Evolutionary conservation across 164 flowering plant species (phyloP).

Genomic region (Chloranthus sessilifolius): DNA sequence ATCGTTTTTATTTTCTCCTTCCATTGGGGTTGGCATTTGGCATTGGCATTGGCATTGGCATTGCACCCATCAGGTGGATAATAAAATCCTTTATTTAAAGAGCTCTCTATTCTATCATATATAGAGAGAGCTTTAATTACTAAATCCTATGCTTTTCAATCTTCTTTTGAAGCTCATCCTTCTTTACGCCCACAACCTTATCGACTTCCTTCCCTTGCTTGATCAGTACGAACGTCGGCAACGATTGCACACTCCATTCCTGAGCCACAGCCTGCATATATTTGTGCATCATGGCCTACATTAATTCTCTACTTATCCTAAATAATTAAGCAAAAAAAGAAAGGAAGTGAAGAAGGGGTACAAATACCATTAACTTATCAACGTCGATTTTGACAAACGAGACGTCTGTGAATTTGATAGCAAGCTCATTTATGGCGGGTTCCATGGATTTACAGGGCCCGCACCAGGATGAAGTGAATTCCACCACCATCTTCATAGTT

Average conservation of each 20-base stretch:
- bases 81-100: no score
- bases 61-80: no score
- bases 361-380: conserved; percentile 62
- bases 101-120: no score
- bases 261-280: conserved; percentile 48
- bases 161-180: conserved; percentile 64
- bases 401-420: conserved; percentile 51
- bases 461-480: conserved; percentile 84
- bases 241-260: conserved; percentile 59
- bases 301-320: not conserved
- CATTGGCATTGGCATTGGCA: no score
- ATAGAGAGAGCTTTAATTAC: no score
- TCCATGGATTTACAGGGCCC: conserved; percentile 77
- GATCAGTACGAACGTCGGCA: conserved; percentile 82
- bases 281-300: not conserved
- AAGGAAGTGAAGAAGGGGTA: not conserved
- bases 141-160: conserved; percentile 26
- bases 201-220: conserved; percentile 68
- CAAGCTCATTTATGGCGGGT: conserved; percentile 44
- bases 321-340: not conserved
- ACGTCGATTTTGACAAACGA: conserved; percentile 72
- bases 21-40: no score
- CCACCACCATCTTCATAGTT: conserved; percentile 42
- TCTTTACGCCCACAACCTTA: conserved; percentile 66
- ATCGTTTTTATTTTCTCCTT: no score